Evolutionary conservation across 2,329 filamentous ascomycete genomes (phyloP), one percentile per base, ranked within the genome.

Genomic region (Daldinia sp.): DNA sequence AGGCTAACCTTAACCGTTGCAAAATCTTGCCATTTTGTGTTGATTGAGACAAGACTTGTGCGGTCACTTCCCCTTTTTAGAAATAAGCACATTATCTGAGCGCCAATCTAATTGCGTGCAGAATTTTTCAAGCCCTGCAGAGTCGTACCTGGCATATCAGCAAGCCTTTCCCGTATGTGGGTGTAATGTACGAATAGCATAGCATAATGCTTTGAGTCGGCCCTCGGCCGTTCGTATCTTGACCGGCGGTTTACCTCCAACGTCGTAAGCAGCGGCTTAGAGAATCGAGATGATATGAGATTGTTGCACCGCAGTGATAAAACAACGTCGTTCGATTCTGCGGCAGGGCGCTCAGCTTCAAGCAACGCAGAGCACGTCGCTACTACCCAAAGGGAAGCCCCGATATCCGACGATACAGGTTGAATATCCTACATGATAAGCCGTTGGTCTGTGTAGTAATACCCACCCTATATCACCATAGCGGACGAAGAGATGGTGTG

Each of bases 51-150:
- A 50, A 50, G 68, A 63, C 54, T 71, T 60, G 57, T 69, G 60
- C 63, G 41, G 39, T 64, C 60, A 46, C 54, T 64, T 67, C 41
- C 66, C 60, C 46, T 44, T 63, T 69, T 56, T 41, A 56, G 56
- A 70, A 63, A 63, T 72, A 70, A 70, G 69, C 69, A 70, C 69
- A 54, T 57, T 69, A 71, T 71, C 69, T 71, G 62, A 54, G 54
- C 33, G 59, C 42, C 13, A 44, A 62, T 65, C 60, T 60, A 41
- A 71, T 72, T 70, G 50, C 62, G 61, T 72, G 69, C 69, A 72
- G 68, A 60, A 55, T 60, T 67, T 48, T 42, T 50, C 46, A 50
- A 50, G 46, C 46, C 46, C 26, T 50, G 62, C 13, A 60, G 53
- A 63, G 48, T 63, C 50, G 60, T 57, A 37, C 65, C 63, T 71